Base-by-base conservation (phyloP, 2,329 filamentous ascomycete species). In the Trichophaea hybrida region DNA sequence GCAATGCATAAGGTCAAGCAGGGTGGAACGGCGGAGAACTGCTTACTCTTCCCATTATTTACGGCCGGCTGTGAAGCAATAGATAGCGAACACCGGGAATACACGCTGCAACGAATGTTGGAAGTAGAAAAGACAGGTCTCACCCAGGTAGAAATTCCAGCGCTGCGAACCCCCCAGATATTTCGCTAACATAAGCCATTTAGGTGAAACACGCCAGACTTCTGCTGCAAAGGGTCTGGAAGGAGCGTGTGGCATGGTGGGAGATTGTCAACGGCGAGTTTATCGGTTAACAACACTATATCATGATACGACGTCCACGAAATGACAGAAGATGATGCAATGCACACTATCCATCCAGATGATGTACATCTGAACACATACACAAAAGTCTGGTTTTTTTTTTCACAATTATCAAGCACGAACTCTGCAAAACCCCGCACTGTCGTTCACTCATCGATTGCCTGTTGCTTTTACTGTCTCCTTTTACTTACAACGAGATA, bases 21-120 rank as follows among this genome's bases (percentile, higher is more conserved):
- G 10, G 84, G 85, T 5, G 83, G 83, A 34, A 82, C 81, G 13
- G 85, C 86, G 0, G 87, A 91, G 71, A 82, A 81, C 6, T 88
- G 85, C 68, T 73, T 87, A 15, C 71, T 93, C 43, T 90, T 93
- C 65, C 87, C 88, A 0, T 82, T 93, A 73, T 93, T 93, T 71
- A 86, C 85, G 1, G 87, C 87, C 1, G 88, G 87, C 0, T 90
- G 86, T 65, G 85, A 93, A 70, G 81, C 82, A 0, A 73, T 74
- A 58, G 78, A 82, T 53, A 68, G 74, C 37, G 72, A 71, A 2
- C 79, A 84, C 66, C 75, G 82, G 54, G 73, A 73, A 31, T 76
- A 80, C 67, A 80, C 91, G 40, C 73, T 86, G 67, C 78, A 81
- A 65, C 76, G 86, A 52, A 76, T 93, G 69, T 75, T 76, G 69